Percentiles rank a stretch among this genome's conserved stretches.
phyloP scores from a whole-genome alignment of 305 asterid species.

The Rubia tinctorum region DNA sequence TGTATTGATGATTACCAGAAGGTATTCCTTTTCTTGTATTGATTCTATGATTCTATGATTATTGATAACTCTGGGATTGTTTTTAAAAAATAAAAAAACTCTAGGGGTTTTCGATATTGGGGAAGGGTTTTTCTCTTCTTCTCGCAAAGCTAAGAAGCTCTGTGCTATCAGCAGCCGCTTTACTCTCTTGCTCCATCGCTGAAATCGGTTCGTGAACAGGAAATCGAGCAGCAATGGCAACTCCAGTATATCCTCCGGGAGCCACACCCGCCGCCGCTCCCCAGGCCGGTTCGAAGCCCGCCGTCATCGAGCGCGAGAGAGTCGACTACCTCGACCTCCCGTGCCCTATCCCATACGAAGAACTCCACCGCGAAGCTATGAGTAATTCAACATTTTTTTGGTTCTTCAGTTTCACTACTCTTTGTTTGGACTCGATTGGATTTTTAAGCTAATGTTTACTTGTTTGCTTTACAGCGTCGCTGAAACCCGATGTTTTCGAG shows the following conservation, averaged over 20 bases:
- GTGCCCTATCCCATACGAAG: slow-evolving; percentile 93
- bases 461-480: slow-evolving; percentile 70
- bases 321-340: slow-evolving; percentile 76
- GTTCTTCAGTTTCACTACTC: background rate
- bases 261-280: slow-evolving; percentile 21
- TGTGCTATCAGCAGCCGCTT: slow-evolving; percentile 24
- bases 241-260: slow-evolving; percentile 30
- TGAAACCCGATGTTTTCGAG: slow-evolving; percentile 97
- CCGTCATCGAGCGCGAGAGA: slow-evolving; percentile 43
- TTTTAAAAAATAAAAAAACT: too few species aligned
- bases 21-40: too few species aligned
- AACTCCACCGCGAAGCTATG: slow-evolving; percentile 94
- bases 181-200: background rate
- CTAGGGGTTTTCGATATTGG: slow-evolving; percentile 31
- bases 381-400: slow-evolving; percentile 34
- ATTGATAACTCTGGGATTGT: too few species aligned
- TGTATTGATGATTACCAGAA: too few species aligned
- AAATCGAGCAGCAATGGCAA: slow-evolving; percentile 32
- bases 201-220: slow-evolving; percentile 5
- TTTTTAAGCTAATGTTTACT: background rate
- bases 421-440: background rate
- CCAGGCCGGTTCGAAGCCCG: slow-evolving; percentile 37
- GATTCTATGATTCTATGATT: too few species aligned
- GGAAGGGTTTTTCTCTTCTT: slow-evolving; percentile 35
- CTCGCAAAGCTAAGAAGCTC: background rate